These are phyloP conservation scores for Colletotrichum sp. DNA, from an alignment of 2,329 filamentous ascomycete species.

Conservation along the genomic window DNA sequence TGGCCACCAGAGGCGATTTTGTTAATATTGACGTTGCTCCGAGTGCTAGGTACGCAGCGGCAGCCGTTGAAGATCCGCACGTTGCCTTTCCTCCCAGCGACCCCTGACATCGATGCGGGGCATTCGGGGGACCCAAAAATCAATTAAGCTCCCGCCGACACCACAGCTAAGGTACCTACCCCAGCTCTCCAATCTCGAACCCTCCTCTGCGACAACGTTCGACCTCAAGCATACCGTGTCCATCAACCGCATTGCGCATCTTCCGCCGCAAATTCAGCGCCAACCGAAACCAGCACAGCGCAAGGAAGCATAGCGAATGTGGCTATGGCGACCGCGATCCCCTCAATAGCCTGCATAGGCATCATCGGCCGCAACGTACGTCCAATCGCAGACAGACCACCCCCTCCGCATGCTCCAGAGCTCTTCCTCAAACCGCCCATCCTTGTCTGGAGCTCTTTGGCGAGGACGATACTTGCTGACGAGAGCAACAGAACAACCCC, in stretches of 20 bases:
- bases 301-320: background rate
- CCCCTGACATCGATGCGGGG: conserved; percentile 10
- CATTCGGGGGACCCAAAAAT: background rate
- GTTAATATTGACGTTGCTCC: background rate
- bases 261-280: background rate
- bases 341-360: conserved; percentile 91
- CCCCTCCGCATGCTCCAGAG: background rate
- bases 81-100: background rate
- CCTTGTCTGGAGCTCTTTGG: background rate
- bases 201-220: background rate
- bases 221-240: background rate
- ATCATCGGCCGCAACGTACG: conserved; percentile 91
- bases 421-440: background rate
- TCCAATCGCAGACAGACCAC: conserved; percentile 6
- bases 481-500: conserved; percentile 80
- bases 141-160: conserved; percentile 16
- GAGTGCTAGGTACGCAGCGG: background rate
- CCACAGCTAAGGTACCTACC: background rate
- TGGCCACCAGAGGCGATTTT: background rate
- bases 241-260: background rate
- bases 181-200: conserved; percentile 15
- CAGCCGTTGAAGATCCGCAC: background rate
- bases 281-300: background rate
- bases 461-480: conserved; percentile 1
- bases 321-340: conserved; percentile 65